These are phyloP conservation scores for Aspergillus sp. DNA, from an alignment of 2,329 filamentous ascomycete species.

Conservation along the genomic window DNA sequence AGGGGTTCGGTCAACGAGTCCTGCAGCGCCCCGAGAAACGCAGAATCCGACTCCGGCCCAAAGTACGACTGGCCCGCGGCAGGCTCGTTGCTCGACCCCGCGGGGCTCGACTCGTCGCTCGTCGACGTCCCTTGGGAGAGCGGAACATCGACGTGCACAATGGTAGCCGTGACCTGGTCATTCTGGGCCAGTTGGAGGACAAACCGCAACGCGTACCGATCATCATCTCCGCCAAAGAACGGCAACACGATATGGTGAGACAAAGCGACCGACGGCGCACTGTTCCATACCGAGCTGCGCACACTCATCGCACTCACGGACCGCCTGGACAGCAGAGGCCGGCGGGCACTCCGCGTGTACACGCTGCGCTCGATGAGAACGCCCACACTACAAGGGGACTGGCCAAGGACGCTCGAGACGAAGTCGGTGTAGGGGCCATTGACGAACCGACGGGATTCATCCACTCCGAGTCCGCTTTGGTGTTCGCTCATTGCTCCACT, in stretches of 20 bases:
- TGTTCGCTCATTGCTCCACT: slow-evolving; percentile 72
- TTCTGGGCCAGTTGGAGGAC: slow-evolving; percentile 82
- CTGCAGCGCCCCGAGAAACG: slow-evolving; percentile 57
- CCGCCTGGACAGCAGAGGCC: slow-evolving; percentile 29
- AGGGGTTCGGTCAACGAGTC: slow-evolving; percentile 55
- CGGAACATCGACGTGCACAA: slow-evolving; percentile 57
- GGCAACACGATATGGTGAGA: slow-evolving; percentile 83
- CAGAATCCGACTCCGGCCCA: slow-evolving; percentile 43
- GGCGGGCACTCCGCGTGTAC: slow-evolving; percentile 28
- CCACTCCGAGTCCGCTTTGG: slow-evolving; percentile 46
- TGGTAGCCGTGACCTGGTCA: slow-evolving; percentile 71
- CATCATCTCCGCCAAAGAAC: slow-evolving; percentile 81
- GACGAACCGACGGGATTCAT: slow-evolving; percentile 57
- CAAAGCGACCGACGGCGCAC: slow-evolving; percentile 58
- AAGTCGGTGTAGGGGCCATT: slow-evolving; percentile 69
- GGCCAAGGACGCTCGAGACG: slow-evolving; percentile 64
- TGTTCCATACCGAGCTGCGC: slow-evolving; percentile 56
- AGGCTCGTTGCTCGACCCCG: neutral
- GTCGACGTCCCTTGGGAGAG: slow-evolving; percentile 4
- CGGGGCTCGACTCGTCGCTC: slow-evolving; percentile 7
- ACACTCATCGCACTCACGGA: slow-evolving; percentile 59
- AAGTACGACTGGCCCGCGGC: slow-evolving; percentile 1
- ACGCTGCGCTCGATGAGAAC: slow-evolving; percentile 76
- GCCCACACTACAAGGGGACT: slow-evolving; percentile 65
- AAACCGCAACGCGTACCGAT: slow-evolving; percentile 73